Conservation (phyloP, 1,284 basidiomycete genomes). For the Leccinum pachyderme region DNA sequence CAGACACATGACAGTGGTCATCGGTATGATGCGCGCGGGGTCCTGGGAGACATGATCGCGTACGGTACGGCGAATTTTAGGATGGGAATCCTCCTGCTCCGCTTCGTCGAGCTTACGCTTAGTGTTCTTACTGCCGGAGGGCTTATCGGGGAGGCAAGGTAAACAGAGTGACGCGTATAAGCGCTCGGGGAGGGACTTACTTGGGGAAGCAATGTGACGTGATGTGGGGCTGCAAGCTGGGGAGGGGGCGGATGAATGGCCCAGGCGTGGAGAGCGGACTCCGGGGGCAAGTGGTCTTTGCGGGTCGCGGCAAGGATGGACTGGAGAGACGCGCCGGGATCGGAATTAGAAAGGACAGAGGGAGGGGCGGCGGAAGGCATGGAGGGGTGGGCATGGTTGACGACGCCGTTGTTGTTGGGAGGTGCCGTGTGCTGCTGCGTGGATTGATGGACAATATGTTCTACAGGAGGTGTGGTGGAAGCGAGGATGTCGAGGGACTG, state of each 20-base stretch:
- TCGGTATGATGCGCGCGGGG: slow-evolving; percentile 67
- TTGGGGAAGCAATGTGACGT: slow-evolving; percentile 29
- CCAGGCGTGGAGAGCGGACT: slow-evolving; percentile 46
- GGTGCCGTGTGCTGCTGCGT: slow-evolving; percentile 24
- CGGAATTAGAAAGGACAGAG: slow-evolving; percentile 41
- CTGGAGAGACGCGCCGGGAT: slow-evolving; percentile 60
- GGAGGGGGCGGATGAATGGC: slow-evolving; percentile 28
- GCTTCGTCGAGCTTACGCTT: slow-evolving; percentile 75
- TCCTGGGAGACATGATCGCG: slow-evolving; percentile 75
- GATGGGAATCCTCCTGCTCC: slow-evolving; percentile 67
- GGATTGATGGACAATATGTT: slow-evolving; percentile 27
- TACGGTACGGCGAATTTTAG: slow-evolving; percentile 77
- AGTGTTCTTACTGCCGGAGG: slow-evolving; percentile 35
- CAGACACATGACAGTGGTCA: slow-evolving; percentile 86
- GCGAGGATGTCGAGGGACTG: slow-evolving; percentile 40
- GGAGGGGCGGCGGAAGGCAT: slow-evolving; percentile 35
- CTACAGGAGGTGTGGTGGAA: slow-evolving; percentile 22
- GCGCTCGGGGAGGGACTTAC: slow-evolving; percentile 31
- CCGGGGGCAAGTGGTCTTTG: slow-evolving; percentile 38
- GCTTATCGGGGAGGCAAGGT: slow-evolving; percentile 28
- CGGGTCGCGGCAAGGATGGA: slow-evolving; percentile 55
- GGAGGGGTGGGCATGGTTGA: slow-evolving; percentile 35
- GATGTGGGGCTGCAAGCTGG: slow-evolving; percentile 31
- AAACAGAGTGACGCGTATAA: slow-evolving; percentile 28
- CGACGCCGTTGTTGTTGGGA: slow-evolving; percentile 27